Base-by-base conservation (phyloP, 1,284 basidiomycete species). In the Ustilago curta region DNA sequence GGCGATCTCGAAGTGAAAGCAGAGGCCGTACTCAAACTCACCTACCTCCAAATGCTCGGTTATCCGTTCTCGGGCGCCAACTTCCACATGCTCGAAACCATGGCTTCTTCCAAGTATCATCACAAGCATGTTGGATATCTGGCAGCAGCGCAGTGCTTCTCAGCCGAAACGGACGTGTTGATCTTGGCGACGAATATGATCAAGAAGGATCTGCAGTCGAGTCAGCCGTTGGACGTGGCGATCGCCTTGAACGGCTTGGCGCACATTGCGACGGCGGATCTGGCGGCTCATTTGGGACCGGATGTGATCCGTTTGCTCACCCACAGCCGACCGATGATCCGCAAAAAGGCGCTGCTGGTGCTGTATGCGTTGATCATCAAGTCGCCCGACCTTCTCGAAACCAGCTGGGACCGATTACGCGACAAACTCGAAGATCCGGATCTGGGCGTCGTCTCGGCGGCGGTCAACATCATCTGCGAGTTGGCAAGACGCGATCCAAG, bases 1-100 rank as follows among this genome's bases (percentile, higher is more conserved):
- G 94, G 94, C 82, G 97, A 99, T 83, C 96, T 98, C 92, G 93
- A 94, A 76, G 89, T 99, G 77, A 99, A 99, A 86, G 94, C 94
- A 0, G 94, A 90, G 32, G 97, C 95, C 0, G 90, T 98, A 43
- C 88, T 99, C 83, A 99, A 99, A 87, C 90, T 98, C 73, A 94
- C 93, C 81, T 99, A 98, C 87, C 90, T 96, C 74, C 93, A 95
- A 81, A 96, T 96, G 94, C 86, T 96, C 16, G 94, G 94, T 44
- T 87, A 88, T 66, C 86, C 87, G 3, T 84, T 87, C 23, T 81
- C 86, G 8, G 83, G 86, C 37, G 87, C 87, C 12, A 87, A 39
- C 83, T 87, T 62, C 86, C 91, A 97, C 85, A 92, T 99, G 62
- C 91, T 99, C 14, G 97, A 99, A 83, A 93, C 96, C 81, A 99